These are phyloP conservation scores for Spergularia azorica DNA, from an alignment of 179 eudicot species.

Conservation along the genomic window DNA sequence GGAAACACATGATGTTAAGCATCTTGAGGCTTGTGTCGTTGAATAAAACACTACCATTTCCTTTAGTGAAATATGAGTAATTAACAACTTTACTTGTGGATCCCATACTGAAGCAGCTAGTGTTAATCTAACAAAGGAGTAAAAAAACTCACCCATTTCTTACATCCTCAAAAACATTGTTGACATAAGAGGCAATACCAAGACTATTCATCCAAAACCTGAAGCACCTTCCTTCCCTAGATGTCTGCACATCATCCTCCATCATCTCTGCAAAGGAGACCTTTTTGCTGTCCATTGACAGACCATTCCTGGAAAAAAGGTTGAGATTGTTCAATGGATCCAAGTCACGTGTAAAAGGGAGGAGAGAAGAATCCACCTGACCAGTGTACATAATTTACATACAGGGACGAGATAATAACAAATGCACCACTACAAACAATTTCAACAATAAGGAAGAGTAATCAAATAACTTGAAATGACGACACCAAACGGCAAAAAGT, in stretches of 20 bases:
- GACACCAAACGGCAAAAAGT: not conserved
- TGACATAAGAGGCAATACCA: slow-evolving; percentile 64
- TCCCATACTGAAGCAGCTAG: not conserved
- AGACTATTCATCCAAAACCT: slow-evolving; percentile 88
- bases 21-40: too few species aligned
- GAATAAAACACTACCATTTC: too few species aligned
- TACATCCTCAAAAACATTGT: slow-evolving; percentile 82
- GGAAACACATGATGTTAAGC: too few species aligned
- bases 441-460: not conserved
- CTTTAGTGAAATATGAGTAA: not conserved
- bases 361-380: not conserved
- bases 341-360: too few species aligned
- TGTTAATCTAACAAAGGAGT: not conserved
- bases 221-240: slow-evolving; percentile 84
- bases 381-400: not conserved
- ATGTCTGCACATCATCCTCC: slow-evolving; percentile 76
- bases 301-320: slow-evolving; percentile 61
- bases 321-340: slow-evolving; percentile 1
- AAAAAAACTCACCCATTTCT: slow-evolving; percentile 66
- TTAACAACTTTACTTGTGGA: not conserved
- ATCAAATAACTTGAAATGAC: not conserved
- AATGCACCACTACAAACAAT: too few species aligned
- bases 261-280: slow-evolving; percentile 83
- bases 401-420: not conserved
- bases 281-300: slow-evolving; percentile 66